phyloP scores from a whole-genome alignment of 306 rosid species.

The Quercus mongolica region DNA sequence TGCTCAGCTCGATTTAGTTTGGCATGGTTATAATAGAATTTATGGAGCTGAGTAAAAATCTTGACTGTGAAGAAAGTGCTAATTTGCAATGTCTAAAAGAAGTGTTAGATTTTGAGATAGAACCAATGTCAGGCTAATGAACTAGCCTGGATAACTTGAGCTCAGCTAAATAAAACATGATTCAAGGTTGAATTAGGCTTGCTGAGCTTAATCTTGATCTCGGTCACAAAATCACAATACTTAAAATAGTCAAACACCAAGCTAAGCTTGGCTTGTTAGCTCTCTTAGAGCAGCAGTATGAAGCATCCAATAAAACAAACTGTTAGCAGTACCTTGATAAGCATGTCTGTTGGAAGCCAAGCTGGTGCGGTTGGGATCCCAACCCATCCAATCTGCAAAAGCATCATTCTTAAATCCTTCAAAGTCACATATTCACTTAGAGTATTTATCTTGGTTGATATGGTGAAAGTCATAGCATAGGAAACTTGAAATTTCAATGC shows the following conservation, averaged over 20 bases:
- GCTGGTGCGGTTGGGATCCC: constrained; percentile 98
- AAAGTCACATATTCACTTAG: not conserved
- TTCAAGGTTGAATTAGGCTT: not conserved
- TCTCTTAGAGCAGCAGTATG: not conserved
- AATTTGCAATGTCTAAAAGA: not conserved
- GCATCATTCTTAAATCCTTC: not conserved
- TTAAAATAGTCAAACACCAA: not conserved
- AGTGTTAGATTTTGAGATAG: not conserved
- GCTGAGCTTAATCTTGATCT: not conserved
- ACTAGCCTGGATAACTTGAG: not conserved
- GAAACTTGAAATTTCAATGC: not conserved
- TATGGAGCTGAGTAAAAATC: not conserved
- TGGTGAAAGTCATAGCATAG: not conserved
- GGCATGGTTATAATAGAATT: not conserved
- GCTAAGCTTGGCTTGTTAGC: not conserved
- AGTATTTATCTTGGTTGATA: not conserved
- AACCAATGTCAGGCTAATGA: not conserved
- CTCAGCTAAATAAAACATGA: not conserved
- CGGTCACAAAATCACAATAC: not conserved
- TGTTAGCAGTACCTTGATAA: constrained; percentile 65
- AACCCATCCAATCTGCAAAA: constrained; percentile 80
- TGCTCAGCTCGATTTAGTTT: not conserved
- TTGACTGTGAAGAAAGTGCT: not conserved
- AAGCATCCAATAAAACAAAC: not conserved
- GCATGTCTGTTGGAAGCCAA: constrained; percentile 97